Base-by-base conservation (phyloP, 352 stramenopile genomes). In the Phytophthora boehmeriae region DNA sequence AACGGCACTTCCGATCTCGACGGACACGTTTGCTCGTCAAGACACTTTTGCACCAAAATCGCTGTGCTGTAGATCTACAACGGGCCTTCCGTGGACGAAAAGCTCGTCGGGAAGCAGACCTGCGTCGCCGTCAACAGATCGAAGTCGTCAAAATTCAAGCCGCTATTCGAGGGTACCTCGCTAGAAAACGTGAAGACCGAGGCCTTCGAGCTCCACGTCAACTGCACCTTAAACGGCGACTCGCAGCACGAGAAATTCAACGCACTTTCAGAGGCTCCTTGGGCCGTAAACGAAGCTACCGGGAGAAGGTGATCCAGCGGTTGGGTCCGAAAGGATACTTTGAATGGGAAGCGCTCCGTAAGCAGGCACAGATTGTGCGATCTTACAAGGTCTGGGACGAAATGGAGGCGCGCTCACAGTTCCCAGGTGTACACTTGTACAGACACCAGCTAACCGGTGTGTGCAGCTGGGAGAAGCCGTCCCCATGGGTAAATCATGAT, bases 331-430 rank as follows among this genome's bases (percentile, higher is more conserved):
- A 53, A 13, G 72, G 65, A 25, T 91, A 89, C 41, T 87, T 89
- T 55, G 78, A 75, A 14, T 93, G 83, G 83, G 76, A 90, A 63
- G 51, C 50, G 20, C 51, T 78, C 1, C 57, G 68, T 6, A 59
- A 66, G 5, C 64, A 71, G 14, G 72, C 81, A 3, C 41, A 39
- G 0, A 25, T 73, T n/a, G 27, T 70, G 19, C 64, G 72, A 8
- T 82, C 61, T 4, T 93, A 79, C 66, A 78, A 87, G 39, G 78
- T 91, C 5, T 96, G 86, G 86, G 75, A 93, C 45, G 86, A 93
- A 47, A 76, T 93, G 60, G 68, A 87, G 34, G 63, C 80, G 0
- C 66, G 47, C 4, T 19, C 43, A 17, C 73, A 79, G 13, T 88
- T 89, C 32, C 73, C 74, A 4, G 58, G 68, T 4, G 75, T 92